Percentiles rank a stretch among this genome's conserved stretches.
phyloP scores from a whole-genome alignment of 2,329 filamentous ascomycete species.

The Colletotrichum horii region DNA sequence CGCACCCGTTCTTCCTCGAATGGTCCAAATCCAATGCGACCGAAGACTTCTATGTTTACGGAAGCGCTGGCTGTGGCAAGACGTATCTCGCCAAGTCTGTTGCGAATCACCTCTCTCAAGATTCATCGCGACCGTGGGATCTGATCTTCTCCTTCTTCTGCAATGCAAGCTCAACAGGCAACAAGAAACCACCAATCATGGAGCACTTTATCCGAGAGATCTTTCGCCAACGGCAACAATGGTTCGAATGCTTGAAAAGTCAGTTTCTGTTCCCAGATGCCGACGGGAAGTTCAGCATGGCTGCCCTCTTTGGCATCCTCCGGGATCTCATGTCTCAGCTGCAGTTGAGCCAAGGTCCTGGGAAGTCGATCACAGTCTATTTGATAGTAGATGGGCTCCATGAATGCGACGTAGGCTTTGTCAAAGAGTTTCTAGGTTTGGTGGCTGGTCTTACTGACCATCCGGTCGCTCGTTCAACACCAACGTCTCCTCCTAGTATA shows the following conservation, averaged over 20 bases:
- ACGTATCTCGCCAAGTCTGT: conserved; percentile 26
- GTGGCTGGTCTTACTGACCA: not conserved
- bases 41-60: conserved; percentile 19
- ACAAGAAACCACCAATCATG: conserved; percentile 22
- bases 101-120: conserved; percentile 17
- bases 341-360: not conserved
- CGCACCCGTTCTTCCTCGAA: conserved; percentile 9
- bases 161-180: not conserved
- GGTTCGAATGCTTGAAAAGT: conserved; percentile 19
- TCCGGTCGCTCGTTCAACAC: not conserved
- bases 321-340: conserved; percentile 3
- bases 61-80: conserved; percentile 24
- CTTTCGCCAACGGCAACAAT: conserved; percentile 13
- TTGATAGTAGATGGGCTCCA: conserved; percentile 28
- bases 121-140: not conserved
- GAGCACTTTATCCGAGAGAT: conserved; percentile 26
- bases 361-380: conserved; percentile 15
- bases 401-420: conserved; percentile 13
- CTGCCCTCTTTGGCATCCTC: conserved; percentile 24
- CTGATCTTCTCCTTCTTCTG: conserved; percentile 27
- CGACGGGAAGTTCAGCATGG: not conserved
- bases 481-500: not conserved
- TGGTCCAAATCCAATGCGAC: conserved; percentile 20
- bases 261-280: conserved; percentile 8
- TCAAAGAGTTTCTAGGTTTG: conserved; percentile 3